Conservation (phyloP, 2,329 filamentous ascomycete species). For the Penicillium sp. region DNA sequence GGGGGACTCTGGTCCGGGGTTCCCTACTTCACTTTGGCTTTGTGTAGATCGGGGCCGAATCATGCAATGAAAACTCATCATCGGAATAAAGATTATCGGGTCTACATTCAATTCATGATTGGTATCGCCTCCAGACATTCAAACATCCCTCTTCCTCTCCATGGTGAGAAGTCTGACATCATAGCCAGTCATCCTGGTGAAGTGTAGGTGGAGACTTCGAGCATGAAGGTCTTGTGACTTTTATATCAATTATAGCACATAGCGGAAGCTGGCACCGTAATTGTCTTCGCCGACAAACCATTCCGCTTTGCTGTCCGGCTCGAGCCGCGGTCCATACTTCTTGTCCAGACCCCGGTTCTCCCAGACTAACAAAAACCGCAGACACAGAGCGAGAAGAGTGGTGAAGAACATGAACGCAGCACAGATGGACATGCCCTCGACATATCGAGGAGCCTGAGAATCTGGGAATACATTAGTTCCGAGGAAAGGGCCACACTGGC, state of each 20-base stretch:
- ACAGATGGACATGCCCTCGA: constrained; percentile 56
- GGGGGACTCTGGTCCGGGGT: constrained; percentile 4
- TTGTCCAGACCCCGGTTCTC: constrained; percentile 57
- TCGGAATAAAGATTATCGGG: no score
- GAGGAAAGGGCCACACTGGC: constrained; percentile 58
- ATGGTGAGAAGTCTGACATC: constrained; percentile 5
- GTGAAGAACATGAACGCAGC: constrained; percentile 58
- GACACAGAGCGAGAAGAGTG: constrained; percentile 47
- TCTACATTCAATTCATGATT: no score
- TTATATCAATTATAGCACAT: constrained; percentile 26
- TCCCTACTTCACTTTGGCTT: no score
- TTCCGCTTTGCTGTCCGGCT: constrained; percentile 14
- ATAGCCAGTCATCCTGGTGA: constrained; percentile 6
- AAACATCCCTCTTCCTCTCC: background rate
- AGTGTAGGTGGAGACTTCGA: background rate
- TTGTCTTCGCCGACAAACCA: constrained; percentile 35
- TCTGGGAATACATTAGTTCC: constrained; percentile 59
- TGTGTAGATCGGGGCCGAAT: no score
- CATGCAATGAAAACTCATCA: no score
- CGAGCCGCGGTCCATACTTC: constrained; percentile 36
- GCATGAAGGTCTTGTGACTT: background rate
- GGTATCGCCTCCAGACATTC: background rate
- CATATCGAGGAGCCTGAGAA: constrained; percentile 43
- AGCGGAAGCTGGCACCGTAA: constrained; percentile 37
- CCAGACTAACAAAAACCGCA: constrained; percentile 52